These are phyloP conservation scores for Lasiosphaeria hispida DNA, from an alignment of 495 filamentous ascomycete genomes.

Conservation along the genomic window DNA sequence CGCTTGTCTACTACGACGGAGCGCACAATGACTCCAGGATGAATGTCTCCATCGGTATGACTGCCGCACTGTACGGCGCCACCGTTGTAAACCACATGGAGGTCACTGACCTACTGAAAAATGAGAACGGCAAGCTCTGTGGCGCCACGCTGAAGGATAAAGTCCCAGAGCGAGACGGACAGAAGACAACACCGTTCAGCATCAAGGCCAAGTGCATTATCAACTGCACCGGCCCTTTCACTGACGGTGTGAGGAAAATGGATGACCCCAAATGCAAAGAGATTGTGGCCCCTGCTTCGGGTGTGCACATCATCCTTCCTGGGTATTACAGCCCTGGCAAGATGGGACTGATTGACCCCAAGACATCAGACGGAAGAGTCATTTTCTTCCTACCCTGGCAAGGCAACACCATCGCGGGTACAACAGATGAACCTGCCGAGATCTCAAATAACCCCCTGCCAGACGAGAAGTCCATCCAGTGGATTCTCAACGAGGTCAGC, in stretches of 20 bases:
- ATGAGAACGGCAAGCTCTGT: conserved; percentile 70
- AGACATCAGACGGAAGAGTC: conserved; percentile 91
- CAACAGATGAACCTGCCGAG: conserved; percentile 83
- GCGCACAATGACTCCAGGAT: conserved; percentile 98
- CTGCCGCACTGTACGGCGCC: conserved; percentile 86
- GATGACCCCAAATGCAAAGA: conserved; percentile 71
- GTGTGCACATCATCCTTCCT: conserved; percentile 91
- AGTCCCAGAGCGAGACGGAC: conserved; percentile 55
- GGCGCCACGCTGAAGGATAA: conserved; percentile 79
- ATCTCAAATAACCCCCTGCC: conserved; percentile 83
- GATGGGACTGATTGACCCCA: conserved; percentile 96
- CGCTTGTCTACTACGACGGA: conserved; percentile 97
- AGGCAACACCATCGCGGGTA: conserved; percentile 97
- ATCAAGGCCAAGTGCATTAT: conserved; percentile 89
- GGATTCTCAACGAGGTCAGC: conserved; percentile 90
- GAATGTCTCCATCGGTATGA: conserved; percentile 96
- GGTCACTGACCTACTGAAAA: conserved; percentile 80
- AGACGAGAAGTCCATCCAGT: conserved; percentile 89
- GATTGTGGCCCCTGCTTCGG: conserved; percentile 91
- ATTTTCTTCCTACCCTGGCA: conserved; percentile 99
- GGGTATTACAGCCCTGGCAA: conserved; percentile 93
- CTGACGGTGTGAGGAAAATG: conserved; percentile 88
- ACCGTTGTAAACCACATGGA: conserved; percentile 94
- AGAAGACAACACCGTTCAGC: conserved; percentile 57
- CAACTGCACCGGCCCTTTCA: conserved; percentile 97